These are phyloP conservation scores for Chaetomiaceae sp. DNA, from an alignment of 2,329 filamentous ascomycete genomes.

Conservation along the genomic window DNA sequence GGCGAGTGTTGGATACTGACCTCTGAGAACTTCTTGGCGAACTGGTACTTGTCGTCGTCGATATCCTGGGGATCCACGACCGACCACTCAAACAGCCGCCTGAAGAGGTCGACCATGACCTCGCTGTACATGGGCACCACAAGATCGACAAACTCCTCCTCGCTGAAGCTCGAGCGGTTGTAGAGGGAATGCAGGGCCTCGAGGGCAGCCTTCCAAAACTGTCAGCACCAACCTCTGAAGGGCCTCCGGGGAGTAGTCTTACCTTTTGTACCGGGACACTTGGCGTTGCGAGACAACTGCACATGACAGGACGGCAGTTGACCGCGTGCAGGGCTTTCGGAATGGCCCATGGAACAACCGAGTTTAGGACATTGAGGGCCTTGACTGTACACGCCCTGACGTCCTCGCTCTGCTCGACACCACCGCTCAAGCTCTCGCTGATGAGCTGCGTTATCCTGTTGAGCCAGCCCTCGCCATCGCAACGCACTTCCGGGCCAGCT, in stretches of 20 bases:
- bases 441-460: slow-evolving; percentile 71
- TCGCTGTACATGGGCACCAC: slow-evolving; percentile 74
- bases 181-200: slow-evolving; percentile 84
- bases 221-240: slow-evolving; percentile 15
- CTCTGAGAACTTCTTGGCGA: slow-evolving; percentile 92
- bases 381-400: slow-evolving; percentile 69
- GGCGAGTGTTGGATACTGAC: slow-evolving; percentile 40
- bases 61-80: slow-evolving; percentile 74
- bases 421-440: slow-evolving; percentile 63
- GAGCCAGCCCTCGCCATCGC: slow-evolving; percentile 83
- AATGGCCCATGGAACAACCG: slow-evolving; percentile 82
- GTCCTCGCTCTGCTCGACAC: slow-evolving; percentile 60
- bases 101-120: slow-evolving; percentile 67
- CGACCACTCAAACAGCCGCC: slow-evolving; percentile 74
- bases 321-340: slow-evolving; percentile 73
- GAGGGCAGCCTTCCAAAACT: slow-evolving; percentile 60
- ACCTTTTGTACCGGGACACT: slow-evolving; percentile 73
- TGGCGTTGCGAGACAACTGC: slow-evolving; percentile 63
- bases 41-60: slow-evolving; percentile 85
- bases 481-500: slow-evolving; percentile 63
- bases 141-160: slow-evolving; percentile 73
- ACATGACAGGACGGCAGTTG: slow-evolving; percentile 65
- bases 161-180: slow-evolving; percentile 65
- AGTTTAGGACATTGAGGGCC: slow-evolving; percentile 70
- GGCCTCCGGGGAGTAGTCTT: neutral